Evolutionary conservation across 441 rosid species (phyloP).

Genomic region (Rhodomyrtus psidioides): DNA sequence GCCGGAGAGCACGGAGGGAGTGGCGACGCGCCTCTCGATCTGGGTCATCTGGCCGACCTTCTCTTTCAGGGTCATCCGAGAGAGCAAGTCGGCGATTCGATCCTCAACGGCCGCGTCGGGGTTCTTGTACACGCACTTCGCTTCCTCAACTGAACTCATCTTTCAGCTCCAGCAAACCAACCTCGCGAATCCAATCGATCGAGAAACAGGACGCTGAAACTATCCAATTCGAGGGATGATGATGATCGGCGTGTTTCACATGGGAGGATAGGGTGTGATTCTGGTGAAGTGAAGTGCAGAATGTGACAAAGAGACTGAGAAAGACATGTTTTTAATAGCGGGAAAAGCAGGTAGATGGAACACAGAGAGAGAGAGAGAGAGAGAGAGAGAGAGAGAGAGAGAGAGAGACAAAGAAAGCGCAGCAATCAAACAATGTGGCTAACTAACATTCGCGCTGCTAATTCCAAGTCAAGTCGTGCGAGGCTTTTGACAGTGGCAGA

Average conservation of each 20-base stretch:
- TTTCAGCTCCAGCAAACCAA: background rate
- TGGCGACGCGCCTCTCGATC: slow-evolving; percentile 15
- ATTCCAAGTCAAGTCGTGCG: background rate
- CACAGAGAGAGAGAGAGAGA: background rate
- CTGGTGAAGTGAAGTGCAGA: background rate
- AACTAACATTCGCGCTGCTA: background rate
- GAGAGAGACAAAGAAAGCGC: background rate
- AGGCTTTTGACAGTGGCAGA: background rate
- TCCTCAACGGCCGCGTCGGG: slow-evolving; percentile 46
- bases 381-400: background rate
- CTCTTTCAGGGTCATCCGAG: slow-evolving; percentile 63
- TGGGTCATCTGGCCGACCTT: slow-evolving; percentile 84
- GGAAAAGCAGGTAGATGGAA: background rate
- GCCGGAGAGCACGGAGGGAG: background rate
- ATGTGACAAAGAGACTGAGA: background rate
- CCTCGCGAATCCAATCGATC: background rate
- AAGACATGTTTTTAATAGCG: background rate
- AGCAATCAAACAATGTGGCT: background rate
- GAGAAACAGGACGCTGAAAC: background rate
- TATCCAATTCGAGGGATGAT: background rate
- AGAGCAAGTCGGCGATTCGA: slow-evolving; percentile 66
- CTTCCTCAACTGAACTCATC: background rate
- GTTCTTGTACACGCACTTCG: background rate
- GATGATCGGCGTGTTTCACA: background rate
- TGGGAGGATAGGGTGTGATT: background rate